These are phyloP conservation scores for Colletotrichum karsti DNA, from an alignment of 2,329 filamentous ascomycete genomes.

Conservation along the genomic window DNA sequence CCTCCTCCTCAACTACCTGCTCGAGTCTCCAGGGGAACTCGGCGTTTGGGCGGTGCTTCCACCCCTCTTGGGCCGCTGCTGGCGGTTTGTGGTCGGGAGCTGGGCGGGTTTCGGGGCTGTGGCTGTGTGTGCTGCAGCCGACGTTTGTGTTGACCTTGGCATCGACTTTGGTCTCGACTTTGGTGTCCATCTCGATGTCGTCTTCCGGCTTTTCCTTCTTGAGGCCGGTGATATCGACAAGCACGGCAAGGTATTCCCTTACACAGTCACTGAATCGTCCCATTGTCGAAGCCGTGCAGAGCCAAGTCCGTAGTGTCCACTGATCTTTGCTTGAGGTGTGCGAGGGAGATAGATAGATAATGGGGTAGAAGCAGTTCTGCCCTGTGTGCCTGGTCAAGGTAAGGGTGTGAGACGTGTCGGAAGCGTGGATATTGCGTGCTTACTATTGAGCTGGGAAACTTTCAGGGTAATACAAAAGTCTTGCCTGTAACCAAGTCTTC, in stretches of 20 bases:
- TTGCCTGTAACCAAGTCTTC: too few relatives aligned
- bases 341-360: not conserved
- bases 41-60: not conserved
- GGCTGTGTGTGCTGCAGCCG: not conserved
- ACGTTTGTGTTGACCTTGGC: not conserved
- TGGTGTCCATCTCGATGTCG: not conserved
- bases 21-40: constrained; percentile 30
- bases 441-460: not conserved
- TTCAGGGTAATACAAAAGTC: too few relatives aligned
- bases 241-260: not conserved
- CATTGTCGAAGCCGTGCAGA: not conserved
- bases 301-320: not conserved
- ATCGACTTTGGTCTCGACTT: not conserved
- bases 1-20: constrained; percentile 29
- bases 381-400: not conserved
- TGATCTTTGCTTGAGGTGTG: not conserved
- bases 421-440: not conserved
- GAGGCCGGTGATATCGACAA: not conserved
- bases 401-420: not conserved
- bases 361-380: not conserved
- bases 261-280: not conserved
- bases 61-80: not conserved
- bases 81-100: not conserved
- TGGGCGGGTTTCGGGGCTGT: not conserved
- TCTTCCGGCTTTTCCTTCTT: not conserved